These are phyloP conservation scores for Sporobolomyces roseus DNA, from an alignment of 768 basidiomycete genomes.

Conservation along the genomic window DNA sequence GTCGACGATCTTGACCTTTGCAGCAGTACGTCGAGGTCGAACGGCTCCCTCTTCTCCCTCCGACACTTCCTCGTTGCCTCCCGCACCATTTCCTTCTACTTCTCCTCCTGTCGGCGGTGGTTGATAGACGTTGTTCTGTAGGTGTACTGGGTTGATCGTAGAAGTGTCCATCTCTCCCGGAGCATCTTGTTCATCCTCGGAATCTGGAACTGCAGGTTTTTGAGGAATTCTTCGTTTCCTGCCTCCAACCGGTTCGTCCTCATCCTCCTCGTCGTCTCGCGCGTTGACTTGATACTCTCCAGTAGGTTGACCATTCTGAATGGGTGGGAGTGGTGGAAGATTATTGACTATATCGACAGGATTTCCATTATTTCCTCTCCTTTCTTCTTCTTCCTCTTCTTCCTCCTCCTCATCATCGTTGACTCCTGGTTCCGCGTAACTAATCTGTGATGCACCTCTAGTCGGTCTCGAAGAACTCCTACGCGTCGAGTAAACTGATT, in stretches of 20 bases:
- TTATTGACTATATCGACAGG: not conserved
- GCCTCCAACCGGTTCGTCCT: no score
- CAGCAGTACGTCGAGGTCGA: not conserved
- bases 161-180: slow-evolving; percentile 11
- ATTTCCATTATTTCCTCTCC: slow-evolving; percentile 13
- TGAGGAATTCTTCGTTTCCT: no score
- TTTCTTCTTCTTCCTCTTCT: not conserved
- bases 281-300: no score
- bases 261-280: no score
- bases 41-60: slow-evolving; percentile 10
- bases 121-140: not conserved
- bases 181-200: slow-evolving; percentile 1
- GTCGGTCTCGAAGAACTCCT: not conserved
- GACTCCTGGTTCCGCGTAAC: not conserved
- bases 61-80: not conserved
- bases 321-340: no score
- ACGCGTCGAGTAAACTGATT: not conserved
- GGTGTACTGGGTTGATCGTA: slow-evolving; percentile 1
- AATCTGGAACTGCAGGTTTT: no score
- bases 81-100: not conserved
- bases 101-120: not conserved
- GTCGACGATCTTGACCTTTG: slow-evolving; percentile 1
- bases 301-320: no score
- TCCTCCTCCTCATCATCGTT: slow-evolving; percentile 13
- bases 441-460: not conserved